phyloP scores from a whole-genome alignment of 1,284 basidiomycete species.

The Austropuccinia psidii region DNA sequence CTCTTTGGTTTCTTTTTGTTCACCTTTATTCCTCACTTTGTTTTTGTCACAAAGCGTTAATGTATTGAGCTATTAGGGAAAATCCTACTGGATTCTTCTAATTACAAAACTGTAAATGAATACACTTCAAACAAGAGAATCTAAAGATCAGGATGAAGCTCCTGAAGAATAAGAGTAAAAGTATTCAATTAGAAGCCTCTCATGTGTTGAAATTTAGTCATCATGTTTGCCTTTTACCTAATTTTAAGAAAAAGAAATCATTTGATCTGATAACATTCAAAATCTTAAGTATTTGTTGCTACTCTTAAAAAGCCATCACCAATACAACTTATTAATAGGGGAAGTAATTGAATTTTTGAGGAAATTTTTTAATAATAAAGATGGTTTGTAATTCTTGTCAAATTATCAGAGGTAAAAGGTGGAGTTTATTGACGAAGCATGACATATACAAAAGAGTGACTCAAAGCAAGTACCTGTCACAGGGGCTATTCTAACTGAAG shows the following conservation, averaged over 20 bases:
- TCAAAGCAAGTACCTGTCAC: too few relatives aligned
- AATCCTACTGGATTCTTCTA: conserved; percentile 90
- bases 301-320: conserved; percentile 97
- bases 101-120: conserved; percentile 97
- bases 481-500: too few relatives aligned
- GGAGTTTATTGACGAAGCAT: too few relatives aligned
- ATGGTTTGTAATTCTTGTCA: conserved; percentile 51
- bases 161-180: conserved; percentile 89
- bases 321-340: conserved; percentile 77
- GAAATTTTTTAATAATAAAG: conserved; percentile 95
- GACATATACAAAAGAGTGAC: too few relatives aligned
- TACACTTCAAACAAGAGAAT: conserved; percentile 79
- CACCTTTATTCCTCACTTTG: conserved; percentile 77
- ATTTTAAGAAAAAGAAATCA: neutral
- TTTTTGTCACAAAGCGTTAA: conserved; percentile 98
- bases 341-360: conserved; percentile 85
- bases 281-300: conserved; percentile 78
- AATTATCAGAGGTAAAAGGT: too few relatives aligned
- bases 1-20: too few relatives aligned
- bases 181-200: conserved; percentile 98
- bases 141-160: conserved; percentile 99
- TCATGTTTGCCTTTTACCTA: neutral
- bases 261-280: neutral
- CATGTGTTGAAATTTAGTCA: conserved; percentile 88
- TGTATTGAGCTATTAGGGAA: conserved; percentile 95